Evolutionary conservation across 192 early-diverging fungal species (phyloP), one percentile per base, ranked within the genome.

Genomic region (Coemansia aciculifera): DNA sequence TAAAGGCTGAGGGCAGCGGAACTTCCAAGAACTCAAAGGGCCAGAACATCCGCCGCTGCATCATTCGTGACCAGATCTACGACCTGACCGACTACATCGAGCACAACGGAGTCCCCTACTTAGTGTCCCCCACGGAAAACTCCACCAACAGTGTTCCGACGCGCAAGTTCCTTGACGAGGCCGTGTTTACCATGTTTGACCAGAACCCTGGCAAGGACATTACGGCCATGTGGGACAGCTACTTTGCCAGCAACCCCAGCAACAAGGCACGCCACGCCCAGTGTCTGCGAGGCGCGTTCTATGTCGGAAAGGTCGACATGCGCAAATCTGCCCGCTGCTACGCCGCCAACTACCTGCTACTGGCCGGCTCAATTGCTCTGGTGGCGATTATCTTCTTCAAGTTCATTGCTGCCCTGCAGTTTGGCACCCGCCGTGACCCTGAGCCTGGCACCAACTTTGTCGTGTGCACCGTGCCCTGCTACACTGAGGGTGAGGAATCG

Each of bases 401-500:
- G 84, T 98, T 98, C 71, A 80, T 98, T 61, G 94, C 96, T n/a
- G 95, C 96, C 3, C 82, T 98, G 66, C 93, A 96, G 71, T 78
- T 97, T 40, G 91, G 91, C 37, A 80, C 87, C 5, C 86, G 88
- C 52, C 86, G 87, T 32, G 86, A 87, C 63, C 92, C 93, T 1
- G 91, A 96, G 69, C 90, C 93, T 24, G 86, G 92, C 69, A 89
- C 93, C 73, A 90, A 93, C 70, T 96, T 98, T 81, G 92, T 96
- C 67, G 90, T 98, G 48, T 90, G 89, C 73, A 95, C 95, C 74
- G 92, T 98, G 13, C 95, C 96, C 11, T 98, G 96, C 85, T 99
- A 99, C 81, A 98, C 96, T 10, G 98, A 99, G 77, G 92, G 92
- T 63, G 98, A 99, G 69, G 92, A 90, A 27, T 98, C 98, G 3